These are phyloP conservation scores for Wallacemonas sp. DNA, from an alignment of 208 protist species.

Conservation along the genomic window DNA sequence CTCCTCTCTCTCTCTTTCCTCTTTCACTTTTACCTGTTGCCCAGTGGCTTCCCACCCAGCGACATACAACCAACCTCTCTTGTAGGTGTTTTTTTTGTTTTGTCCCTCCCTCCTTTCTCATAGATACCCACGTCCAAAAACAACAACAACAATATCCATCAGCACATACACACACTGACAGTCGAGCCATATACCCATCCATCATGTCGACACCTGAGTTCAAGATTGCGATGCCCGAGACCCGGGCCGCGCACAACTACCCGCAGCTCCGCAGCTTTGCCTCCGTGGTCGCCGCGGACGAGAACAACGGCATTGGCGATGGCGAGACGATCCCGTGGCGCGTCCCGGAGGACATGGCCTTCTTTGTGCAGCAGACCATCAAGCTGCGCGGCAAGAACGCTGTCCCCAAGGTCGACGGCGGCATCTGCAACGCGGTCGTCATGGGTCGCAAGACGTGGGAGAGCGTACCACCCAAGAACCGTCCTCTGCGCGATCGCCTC, in stretches of 20 bases:
- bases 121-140: too few relatives aligned
- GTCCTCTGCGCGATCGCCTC: conserved; percentile 88
- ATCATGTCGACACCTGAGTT: conserved; percentile 27
- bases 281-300: conserved; percentile 75
- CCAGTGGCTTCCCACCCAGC: background rate
- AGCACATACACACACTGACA: too few relatives aligned
- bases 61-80: too few relatives aligned
- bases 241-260: conserved; percentile 42
- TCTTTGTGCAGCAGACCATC: conserved; percentile 83
- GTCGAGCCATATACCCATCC: too few relatives aligned
- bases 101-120: background rate
- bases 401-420: conserved; percentile 7
- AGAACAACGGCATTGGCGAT: conserved; percentile 79
- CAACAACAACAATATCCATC: too few relatives aligned
- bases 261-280: conserved; percentile 65
- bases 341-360: conserved; percentile 87
- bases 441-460: conserved; percentile 98
- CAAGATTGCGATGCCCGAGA: conserved; percentile 77
- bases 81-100: background rate
- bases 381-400: conserved; percentile 72
- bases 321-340: conserved; percentile 81
- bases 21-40: conserved; percentile 7
- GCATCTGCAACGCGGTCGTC: conserved; percentile 93
- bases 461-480: conserved; percentile 89
- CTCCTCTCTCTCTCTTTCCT: conserved; percentile 7